Evolutionary conservation across 495 filamentous ascomycete species (phyloP), one percentile per base, ranked within the genome.

Genomic region (Bacidia rubella): DNA sequence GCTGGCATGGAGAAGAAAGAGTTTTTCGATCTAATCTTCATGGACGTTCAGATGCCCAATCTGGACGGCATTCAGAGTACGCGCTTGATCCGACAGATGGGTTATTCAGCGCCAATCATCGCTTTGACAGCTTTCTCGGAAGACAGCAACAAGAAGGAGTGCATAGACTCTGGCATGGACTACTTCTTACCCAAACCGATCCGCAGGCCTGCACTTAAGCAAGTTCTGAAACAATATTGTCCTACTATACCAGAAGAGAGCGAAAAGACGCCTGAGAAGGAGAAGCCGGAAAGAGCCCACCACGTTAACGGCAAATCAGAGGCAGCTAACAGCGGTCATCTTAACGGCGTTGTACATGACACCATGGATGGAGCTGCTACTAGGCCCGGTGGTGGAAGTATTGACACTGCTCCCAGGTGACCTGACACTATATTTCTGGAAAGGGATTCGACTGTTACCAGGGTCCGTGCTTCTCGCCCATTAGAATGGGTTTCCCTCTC

Each of bases 21-120:
- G 42, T 74, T 75, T 24, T 95, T 89, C 62, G 81, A 90, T 57
- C 68, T 95, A 12, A 92, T 95, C 43, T 90, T 94, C 63, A 95
- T 95, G 88, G 88, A 95, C 64, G 85, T 95, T 43, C 74, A 68
- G 72, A 96, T 96, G 90, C 90, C 90, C 17, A 90, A 90, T 60
- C 75, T 96, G 10, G 87, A 95, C 56, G 90, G 90, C 3, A 74
- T 95, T 22, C 79, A 94, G 63, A 88, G 83, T 44, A 95, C 90
- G 0, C 75, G 85, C n/a, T 72, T 92, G 15, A 95, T 95, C 54
- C 78, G 90, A 3, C 70, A 87, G 56, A 83, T 90, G 70, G 90
- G 90, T 11, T 96, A 90, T 63, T 80, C 76, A 20, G 84, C 85
- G 3, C 90, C 90, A 5, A 96, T 96, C 57, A 88, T 96, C 11